Evolutionary conservation across 495 filamentous ascomycete species (phyloP), one percentile per base, ranked within the genome.

Genomic region (Endocarpon pusillum): DNA sequence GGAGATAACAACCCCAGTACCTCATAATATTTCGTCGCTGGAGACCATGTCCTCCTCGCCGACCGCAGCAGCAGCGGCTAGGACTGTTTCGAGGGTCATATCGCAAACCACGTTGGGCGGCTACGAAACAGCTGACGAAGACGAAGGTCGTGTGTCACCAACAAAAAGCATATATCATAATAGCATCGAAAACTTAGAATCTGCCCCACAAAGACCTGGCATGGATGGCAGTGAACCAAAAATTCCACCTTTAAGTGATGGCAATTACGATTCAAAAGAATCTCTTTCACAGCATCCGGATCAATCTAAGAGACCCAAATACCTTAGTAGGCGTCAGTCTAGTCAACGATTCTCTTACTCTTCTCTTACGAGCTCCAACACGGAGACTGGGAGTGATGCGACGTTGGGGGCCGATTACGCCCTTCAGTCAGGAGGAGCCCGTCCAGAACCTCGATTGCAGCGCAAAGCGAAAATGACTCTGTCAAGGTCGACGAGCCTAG

Each of bases 401-500:
- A 81, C 76, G 3, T 40, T 81, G 22, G 79, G 78, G n/a, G 78
- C 75, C 12, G 84, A 94, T 49, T 91, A 76, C 57, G 81, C 83
- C 14, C 66, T 87, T 24, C 82, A 86, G 47, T 78, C 81, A 3
- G 84, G 81, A 21, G 84, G 84, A 8, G 78, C 82, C 9, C 62
- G 64, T 3, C 75, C 84, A 8, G 70, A 62, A n/a, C 60, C 64
- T 32, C 62, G 62, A 21, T 62, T 63, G 26, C 59, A 49, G 42
- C 48, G 59, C 24, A 66, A 67, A 34, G 4, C 4, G 12, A n/a
- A n/a, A 5, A 31, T 7, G 19, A 53, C 67, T 12, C 58, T 92
- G 31, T 77, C 80, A 14, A 64, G 89, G 32, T 73, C 85, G 8
- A 76, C 85, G 21, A 94, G 86, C 48, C 67, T 96, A 34, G 89